Conservation (phyloP, 345 rosid species). For the Excoecaria agallocha region DNA sequence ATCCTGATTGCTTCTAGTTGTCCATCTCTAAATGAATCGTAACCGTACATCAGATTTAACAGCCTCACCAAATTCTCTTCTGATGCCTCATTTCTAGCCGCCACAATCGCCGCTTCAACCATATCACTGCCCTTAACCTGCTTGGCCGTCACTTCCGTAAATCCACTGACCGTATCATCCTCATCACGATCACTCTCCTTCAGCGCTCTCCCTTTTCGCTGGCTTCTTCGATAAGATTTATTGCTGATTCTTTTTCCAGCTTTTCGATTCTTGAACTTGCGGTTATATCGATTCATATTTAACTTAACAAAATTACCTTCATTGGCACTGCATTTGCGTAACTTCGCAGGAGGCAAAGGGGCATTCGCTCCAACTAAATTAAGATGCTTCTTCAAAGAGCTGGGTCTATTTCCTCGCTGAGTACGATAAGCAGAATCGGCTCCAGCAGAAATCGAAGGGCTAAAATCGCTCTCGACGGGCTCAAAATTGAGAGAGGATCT, state of each 20-base stretch:
- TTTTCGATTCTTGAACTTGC: constrained; percentile 57
- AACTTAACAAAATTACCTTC: constrained; percentile 93
- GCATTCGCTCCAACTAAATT: constrained; percentile 50
- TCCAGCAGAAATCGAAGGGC: background rate
- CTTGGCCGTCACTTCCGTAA: constrained; percentile 25
- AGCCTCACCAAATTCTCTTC: constrained; percentile 55
- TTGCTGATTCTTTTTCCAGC: constrained; percentile 27
- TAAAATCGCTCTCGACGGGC: constrained; percentile 10
- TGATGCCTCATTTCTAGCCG: constrained; percentile 48
- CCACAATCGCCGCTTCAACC: constrained; percentile 51
- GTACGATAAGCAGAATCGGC: background rate
- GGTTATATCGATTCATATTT: constrained; percentile 46
- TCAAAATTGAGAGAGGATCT: constrained; percentile 48
- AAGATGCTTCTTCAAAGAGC: constrained; percentile 35
- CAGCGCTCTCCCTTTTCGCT: constrained; percentile 31
- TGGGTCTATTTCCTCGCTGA: background rate
- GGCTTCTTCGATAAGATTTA: constrained; percentile 49
- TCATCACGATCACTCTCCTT: constrained; percentile 38
- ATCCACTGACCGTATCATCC: constrained; percentile 46
- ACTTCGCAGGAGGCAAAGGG: constrained; percentile 47
- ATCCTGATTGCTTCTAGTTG: constrained; percentile 59
- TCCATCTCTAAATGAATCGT: constrained; percentile 55
- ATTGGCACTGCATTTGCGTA: constrained; percentile 38
- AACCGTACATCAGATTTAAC: constrained; percentile 52
- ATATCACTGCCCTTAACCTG: constrained; percentile 26